Evolutionary conservation across 2,329 filamentous ascomycete genomes (phyloP), one percentile per base, ranked within the genome.

Genomic region (Pestalotiopsis sp.): DNA sequence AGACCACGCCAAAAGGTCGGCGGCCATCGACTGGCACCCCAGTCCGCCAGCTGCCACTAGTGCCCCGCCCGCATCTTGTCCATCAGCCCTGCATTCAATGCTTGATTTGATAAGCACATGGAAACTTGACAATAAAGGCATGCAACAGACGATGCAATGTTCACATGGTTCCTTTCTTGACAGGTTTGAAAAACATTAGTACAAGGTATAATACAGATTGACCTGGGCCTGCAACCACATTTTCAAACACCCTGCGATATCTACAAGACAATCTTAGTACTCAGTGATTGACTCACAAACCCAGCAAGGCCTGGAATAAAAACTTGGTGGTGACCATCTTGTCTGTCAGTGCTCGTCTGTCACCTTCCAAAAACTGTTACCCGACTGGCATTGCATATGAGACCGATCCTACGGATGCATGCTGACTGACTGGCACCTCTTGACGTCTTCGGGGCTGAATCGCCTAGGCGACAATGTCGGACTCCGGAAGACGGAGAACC

Each of bases 401-500:
- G 31, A 36, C 31, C 31, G 31, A 36, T 36, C 31, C 31, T 36
- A 36, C 45, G 6, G 45, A 23, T 49, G 17, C 6, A 52, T 52
- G 17, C 20, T 52, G 17, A 9, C 13, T 52, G 17, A n/a, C 45
- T 52, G 17, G 45, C 45, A 52, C 9, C n/a, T 52, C 31, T 36
- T 2, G 31, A 52, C 17, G 45, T 52, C 45, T 9, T 36, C 45
- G 45, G 45, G 45, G 45, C 45, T 52, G 45, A 52, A 52, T n/a
- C 11, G n/a, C 45, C 17, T 52, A 20, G 7, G 14, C 17, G 45
- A n/a, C 17, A n/a, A 52, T 52, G 45, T 60, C 57, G 57, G 31
- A 60, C 23, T n/a, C 45, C 62, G 63, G 63, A 65, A 45, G 31
- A 14, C 63, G 63, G 63, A 65, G 49, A 57, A 55, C 63, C 63